phyloP scores from a whole-genome alignment of 2,329 filamentous ascomycete species.

The Pyricularia grisea region DNA sequence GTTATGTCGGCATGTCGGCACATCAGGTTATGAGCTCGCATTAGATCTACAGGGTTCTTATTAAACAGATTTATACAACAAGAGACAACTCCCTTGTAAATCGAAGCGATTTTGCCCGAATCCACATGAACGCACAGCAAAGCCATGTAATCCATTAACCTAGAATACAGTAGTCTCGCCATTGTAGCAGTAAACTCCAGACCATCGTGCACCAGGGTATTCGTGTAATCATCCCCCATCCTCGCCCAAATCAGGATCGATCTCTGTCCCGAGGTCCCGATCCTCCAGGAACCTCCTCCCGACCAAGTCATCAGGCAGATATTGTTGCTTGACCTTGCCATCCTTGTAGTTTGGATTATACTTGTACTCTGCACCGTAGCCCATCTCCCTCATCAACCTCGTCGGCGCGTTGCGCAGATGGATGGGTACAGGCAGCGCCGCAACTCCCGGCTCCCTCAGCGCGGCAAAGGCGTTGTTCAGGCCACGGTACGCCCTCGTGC shows the following conservation, averaged over 20 bases:
- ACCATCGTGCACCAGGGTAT: neutral
- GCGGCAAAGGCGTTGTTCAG: slow-evolving; percentile 73
- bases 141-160: neutral
- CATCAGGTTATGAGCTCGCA: neutral
- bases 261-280: slow-evolving; percentile 64
- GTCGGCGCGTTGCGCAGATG: slow-evolving; percentile 92
- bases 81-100: neutral
- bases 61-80: neutral
- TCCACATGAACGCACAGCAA: neutral
- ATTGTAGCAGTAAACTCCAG: neutral
- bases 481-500: slow-evolving; percentile 74
- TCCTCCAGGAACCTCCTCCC: slow-evolving; percentile 72
- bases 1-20: too few species aligned
- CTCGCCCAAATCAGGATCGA: slow-evolving; percentile 58
- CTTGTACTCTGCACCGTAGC: slow-evolving; percentile 87
- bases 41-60: neutral
- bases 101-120: neutral
- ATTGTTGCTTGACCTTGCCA: slow-evolving; percentile 77
- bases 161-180: neutral
- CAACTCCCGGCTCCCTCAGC: slow-evolving; percentile 73
- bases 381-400: slow-evolving; percentile 83
- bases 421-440: slow-evolving; percentile 70
- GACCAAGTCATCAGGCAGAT: slow-evolving; percentile 68
- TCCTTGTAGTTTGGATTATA: slow-evolving; percentile 88
- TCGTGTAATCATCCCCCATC: slow-evolving; percentile 10